Evolutionary conservation across 345 rosid species (phyloP), one percentile per base, ranked within the genome.

Genomic region (Eucalyptus lansdowneana): DNA sequence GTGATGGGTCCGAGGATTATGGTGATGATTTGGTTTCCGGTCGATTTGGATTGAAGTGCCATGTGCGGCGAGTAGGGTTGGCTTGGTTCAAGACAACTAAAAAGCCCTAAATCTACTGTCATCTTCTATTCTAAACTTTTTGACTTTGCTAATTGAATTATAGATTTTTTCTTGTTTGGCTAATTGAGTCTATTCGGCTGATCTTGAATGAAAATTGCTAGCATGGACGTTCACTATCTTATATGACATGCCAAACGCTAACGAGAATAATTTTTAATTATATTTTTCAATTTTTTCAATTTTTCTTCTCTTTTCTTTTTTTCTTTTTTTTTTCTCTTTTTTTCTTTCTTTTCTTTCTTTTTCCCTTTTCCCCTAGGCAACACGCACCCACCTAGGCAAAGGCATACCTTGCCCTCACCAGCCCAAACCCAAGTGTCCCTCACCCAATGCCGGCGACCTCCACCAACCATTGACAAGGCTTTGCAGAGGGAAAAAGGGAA

Each of bases 201-300:
- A 9, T 56, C 62, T 56, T 4, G 6, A 24, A 22, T 9, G 29
- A 2, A 56, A 56, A 56, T 56, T 1, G 2, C 3, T 9, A 5
- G 24, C 58, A 19, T 53, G 24, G 24, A 19, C 1, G 1, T 53
- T 53, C 10, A 5, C 5, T 29, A 1, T 56, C 1, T 56, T 56
- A 24, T 6, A 24, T 56, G 29, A 24, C 13, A 56, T 0, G 5
- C 6, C 11, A 1, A 9, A 0, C 2, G 1, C 6, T 56, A 4
- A 56, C 0, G 1, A 22, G 13, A 13, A 56, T 56, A 56, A 56
- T 9, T 22, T 9, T 56, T 56, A 19, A 53, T 24, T 0, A 22
- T 56, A 56, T 10, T 56, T 56, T 56, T 24, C 3, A 56, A 9
- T 4, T 22, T 3, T 9, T 56, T 56, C 4, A 4, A 14, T 9